phyloP scores from a whole-genome alignment of 164 flowering plant species.

The Pachysandra terminalis region DNA sequence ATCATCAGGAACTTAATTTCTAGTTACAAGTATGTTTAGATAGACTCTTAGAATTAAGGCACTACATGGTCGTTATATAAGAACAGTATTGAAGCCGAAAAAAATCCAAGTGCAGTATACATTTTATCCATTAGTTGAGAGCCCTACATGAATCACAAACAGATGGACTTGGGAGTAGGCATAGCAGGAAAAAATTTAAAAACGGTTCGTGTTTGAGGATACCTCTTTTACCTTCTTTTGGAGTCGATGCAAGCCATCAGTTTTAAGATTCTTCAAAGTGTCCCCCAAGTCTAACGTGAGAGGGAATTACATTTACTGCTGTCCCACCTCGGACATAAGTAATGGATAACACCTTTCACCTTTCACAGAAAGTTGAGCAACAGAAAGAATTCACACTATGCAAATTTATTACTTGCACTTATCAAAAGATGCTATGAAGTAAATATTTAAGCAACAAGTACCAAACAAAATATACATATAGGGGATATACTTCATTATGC shows the following conservation, averaged over 20 bases:
- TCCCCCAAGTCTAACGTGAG: constrained; percentile 69
- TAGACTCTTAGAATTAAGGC: too few relatives aligned
- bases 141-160: too few relatives aligned
- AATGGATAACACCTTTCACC: constrained; percentile 85
- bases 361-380: constrained; percentile 21
- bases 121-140: too few relatives aligned
- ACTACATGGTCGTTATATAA: too few relatives aligned
- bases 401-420: too few relatives aligned
- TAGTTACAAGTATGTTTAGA: too few relatives aligned
- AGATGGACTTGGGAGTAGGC: background rate
- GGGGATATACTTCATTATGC: constrained; percentile 49
- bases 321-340: constrained; percentile 62
- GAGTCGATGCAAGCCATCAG: constrained; percentile 58
- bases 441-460: background rate
- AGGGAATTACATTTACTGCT: constrained; percentile 53
- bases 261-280: constrained; percentile 75
- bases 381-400: background rate
- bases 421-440: background rate
- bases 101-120: too few relatives aligned
- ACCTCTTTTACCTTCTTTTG: constrained; percentile 72
- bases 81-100: too few relatives aligned
- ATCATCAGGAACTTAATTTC: too few relatives aligned
- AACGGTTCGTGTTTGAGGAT: constrained; percentile 1
- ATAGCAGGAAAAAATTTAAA: background rate
- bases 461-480: background rate